Evolutionary conservation across 2,329 filamentous ascomycete genomes (phyloP), one percentile per base, ranked within the genome.

Genomic region (Venturia effusa): DNA sequence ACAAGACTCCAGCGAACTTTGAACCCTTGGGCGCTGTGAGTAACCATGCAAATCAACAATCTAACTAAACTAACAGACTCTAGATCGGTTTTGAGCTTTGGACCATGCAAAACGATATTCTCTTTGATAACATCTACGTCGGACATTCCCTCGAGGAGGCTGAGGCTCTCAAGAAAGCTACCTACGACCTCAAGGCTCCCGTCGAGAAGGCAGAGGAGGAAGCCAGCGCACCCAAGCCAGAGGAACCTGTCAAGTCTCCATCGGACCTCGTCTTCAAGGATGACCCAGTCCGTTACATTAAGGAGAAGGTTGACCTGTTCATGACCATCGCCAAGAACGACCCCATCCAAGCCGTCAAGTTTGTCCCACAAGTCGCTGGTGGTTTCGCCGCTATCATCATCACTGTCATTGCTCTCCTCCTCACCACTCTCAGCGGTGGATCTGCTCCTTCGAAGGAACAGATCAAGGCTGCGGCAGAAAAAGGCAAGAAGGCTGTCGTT

Each of bases 81-180:
- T 73, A 92, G 89, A 92, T 97, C 80, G 94, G 94, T 71, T 97
- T 97, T 74, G 94, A 99, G 80, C 93, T 99, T 80, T 99, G 94
- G 94, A 97, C 94, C 72, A 99, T 99, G 94, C 93, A 97, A 81
- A 96, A 87, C 77, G 89, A 97, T 75, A 97, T 99, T 71, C 88
- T 97, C 72, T 97, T 99, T 73, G 91, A 97, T 86, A 99, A 99
- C 87, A 95, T 99, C 83, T 99, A 97, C 85, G 92, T 99, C 76
- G 94, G 94, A 68, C 94, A 99, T 86, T 97, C 93, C 24, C 77
- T 94, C 70, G 91, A 91, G 74, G 94, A 99, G 70, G 94, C 94
- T 67, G 86, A 89, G 77, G 89, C 92, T 80, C 83, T 99, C 73
- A 89, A 91, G 71, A 83, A 88, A 68, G 90, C 96, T 84, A 90